Percentiles rank a stretch among this genome's conserved stretches.
Conservation (phyloP, 2,329 filamentous ascomycete genomes). For the Hypoxylon sp. region DNA sequence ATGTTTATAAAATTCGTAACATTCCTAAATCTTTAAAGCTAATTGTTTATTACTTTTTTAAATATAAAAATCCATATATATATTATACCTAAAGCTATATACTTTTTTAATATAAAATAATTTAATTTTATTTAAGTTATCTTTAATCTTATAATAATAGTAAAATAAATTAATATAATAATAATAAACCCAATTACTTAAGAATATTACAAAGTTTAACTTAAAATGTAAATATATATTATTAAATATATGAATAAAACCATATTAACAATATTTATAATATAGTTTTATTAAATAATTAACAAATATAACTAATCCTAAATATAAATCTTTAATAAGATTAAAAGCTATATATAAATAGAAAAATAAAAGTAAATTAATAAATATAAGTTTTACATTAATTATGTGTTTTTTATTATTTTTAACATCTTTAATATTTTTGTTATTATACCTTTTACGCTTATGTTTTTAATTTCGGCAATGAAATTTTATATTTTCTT, state of each 20-base stretch:
- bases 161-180: not conserved
- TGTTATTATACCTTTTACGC: not conserved
- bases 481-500: not conserved
- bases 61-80: not conserved
- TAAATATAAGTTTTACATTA: not conserved
- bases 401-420: not conserved
- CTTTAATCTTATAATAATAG: not conserved
- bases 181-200: too few relatives aligned
- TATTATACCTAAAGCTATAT: too few relatives aligned
- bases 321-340: not conserved
- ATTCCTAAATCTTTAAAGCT: not conserved
- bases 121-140: not conserved
- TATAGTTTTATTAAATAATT: conserved; percentile 1
- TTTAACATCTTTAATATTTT: not conserved
- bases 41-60: not conserved
- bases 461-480: not conserved
- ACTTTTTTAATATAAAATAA: not conserved
- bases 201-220: not conserved
- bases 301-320: not conserved
- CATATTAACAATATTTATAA: not conserved
- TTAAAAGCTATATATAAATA: not conserved
- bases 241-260: not conserved
- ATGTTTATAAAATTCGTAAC: not conserved
- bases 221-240: not conserved
- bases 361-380: not conserved